Conservation (phyloP, 2,329 filamentous ascomycete species). For the Penicillium sp. region DNA sequence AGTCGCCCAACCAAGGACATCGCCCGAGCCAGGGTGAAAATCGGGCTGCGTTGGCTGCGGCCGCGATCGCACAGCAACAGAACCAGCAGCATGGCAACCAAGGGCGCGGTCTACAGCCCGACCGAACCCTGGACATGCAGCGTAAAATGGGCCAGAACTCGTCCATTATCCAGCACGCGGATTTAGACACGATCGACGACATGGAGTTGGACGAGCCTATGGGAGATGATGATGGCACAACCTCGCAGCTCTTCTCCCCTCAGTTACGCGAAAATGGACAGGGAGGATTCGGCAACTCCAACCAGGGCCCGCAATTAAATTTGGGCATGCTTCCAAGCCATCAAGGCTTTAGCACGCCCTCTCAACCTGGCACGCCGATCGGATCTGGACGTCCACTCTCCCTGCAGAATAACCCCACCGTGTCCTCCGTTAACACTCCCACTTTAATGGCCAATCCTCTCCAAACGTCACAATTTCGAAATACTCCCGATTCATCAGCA, state of each 20-base stretch:
- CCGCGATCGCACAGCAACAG: slow-evolving; percentile 55
- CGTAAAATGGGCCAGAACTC: slow-evolving; percentile 42
- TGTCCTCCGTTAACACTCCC: slow-evolving; percentile 95
- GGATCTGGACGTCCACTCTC: slow-evolving; percentile 70
- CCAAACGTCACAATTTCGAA: slow-evolving; percentile 58
- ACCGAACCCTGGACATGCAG: slow-evolving; percentile 41
- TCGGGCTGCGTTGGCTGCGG: slow-evolving; percentile 54
- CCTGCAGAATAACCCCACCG: slow-evolving; percentile 90
- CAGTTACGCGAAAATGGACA: slow-evolving; percentile 72
- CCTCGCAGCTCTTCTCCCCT: slow-evolving; percentile 53
- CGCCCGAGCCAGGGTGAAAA: slow-evolving; percentile 57
- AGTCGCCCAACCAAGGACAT: slow-evolving; percentile 57
- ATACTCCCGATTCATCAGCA: slow-evolving; percentile 68
- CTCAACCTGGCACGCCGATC: slow-evolving; percentile 83
- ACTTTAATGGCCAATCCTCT: slow-evolving; percentile 80
- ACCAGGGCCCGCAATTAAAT: slow-evolving; percentile 71
- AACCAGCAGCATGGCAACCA: slow-evolving; percentile 49
- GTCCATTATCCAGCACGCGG: slow-evolving; percentile 44
- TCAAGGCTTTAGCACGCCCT: slow-evolving; percentile 75
- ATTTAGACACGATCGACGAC: slow-evolving; percentile 85
- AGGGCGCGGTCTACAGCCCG: slow-evolving; percentile 39
- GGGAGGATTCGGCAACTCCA: slow-evolving; percentile 61
- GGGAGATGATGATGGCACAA: slow-evolving; percentile 49
- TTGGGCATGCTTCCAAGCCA: slow-evolving; percentile 76
- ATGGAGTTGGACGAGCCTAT: slow-evolving; percentile 96